Percentiles rank a stretch among this genome's conserved stretches.
phyloP scores from a whole-genome alignment of 495 filamentous ascomycete species.

The Staphylotrichum longicolle region DNA sequence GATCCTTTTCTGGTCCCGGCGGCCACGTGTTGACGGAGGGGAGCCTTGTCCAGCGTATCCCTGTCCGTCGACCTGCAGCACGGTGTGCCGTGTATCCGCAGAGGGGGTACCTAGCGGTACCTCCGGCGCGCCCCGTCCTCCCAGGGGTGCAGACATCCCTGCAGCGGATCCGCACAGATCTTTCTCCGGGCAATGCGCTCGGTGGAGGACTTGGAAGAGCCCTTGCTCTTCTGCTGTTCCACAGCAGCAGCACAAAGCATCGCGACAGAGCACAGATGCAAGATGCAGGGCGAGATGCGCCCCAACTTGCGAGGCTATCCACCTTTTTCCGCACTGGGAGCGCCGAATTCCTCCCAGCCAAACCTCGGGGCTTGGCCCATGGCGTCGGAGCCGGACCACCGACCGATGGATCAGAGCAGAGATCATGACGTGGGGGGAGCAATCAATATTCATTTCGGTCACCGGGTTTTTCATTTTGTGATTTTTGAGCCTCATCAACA shows the following conservation, averaged over 20 bases:
- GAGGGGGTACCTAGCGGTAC: slow-evolving; percentile 22
- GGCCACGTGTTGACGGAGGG: slow-evolving; percentile 41
- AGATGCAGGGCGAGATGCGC: background rate
- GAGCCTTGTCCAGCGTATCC: slow-evolving; percentile 9
- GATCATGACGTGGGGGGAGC: slow-evolving; percentile 4
- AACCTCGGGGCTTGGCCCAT: background rate
- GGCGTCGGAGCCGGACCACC: no score
- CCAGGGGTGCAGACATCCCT: slow-evolving; percentile 8
- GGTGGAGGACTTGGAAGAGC: background rate
- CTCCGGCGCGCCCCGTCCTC: background rate
- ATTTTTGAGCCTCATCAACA: slow-evolving; percentile 22
- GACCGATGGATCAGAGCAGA: no score
- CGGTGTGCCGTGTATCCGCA: slow-evolving; percentile 16
- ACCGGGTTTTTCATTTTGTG: background rate
- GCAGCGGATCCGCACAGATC: slow-evolving; percentile 23
- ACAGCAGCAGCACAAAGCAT: background rate
- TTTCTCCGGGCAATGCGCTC: background rate
- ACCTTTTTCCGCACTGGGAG: background rate
- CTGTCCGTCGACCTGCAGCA: slow-evolving; percentile 13
- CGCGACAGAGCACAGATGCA: background rate
- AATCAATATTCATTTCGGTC: slow-evolving; percentile 17
- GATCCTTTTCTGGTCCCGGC: slow-evolving; percentile 40
- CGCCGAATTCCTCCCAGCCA: background rate
- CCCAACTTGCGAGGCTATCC: background rate
- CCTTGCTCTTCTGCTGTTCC: background rate